Conservation (phyloP, 441 rosid species). For the Pelargonium citronellum region DNA sequence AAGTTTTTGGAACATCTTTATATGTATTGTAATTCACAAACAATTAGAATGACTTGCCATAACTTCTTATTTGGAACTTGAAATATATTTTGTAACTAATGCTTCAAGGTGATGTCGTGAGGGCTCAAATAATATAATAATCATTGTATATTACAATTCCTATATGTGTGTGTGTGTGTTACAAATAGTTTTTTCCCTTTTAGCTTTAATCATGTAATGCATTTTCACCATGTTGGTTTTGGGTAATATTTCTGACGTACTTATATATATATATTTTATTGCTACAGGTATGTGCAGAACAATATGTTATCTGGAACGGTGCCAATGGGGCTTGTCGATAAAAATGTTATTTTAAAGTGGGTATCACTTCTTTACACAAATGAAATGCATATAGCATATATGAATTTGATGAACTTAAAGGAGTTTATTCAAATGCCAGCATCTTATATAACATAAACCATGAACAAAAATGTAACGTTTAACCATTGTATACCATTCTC, state of each 20-base stretch:
- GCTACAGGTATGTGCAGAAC: conserved; percentile 74
- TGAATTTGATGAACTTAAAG: not conserved
- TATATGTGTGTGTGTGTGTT: too few relatives aligned
- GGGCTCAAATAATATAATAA: not conserved
- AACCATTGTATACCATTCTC: too few relatives aligned
- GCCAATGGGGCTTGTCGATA: conserved; percentile 51
- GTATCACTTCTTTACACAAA: conserved; percentile 25
- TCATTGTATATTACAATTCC: not conserved
- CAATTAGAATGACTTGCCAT: conserved; percentile 7
- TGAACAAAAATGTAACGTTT: not conserved
- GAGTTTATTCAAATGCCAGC: conserved; percentile 1
- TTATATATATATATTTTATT: conserved; percentile 22
- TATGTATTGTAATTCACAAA: not conserved
- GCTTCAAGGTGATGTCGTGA: conserved; percentile 10
- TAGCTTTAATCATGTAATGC: not conserved
- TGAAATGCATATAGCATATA: not conserved
- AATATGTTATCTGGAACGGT: conserved; percentile 68
- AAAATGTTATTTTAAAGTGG: conserved; percentile 55
- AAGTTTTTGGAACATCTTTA: conserved; percentile 39
- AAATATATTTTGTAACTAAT: conserved; percentile 6
- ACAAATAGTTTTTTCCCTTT: not conserved
- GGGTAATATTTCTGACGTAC: conserved; percentile 12
- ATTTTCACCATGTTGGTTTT: conserved; percentile 4
- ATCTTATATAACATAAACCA: not conserved
- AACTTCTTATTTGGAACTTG: conserved; percentile 3